Percentiles rank a stretch among this genome's conserved stretches.
phyloP scores from a whole-genome alignment of 1,284 basidiomycete species.

The Bondarzewia mesenterica region DNA sequence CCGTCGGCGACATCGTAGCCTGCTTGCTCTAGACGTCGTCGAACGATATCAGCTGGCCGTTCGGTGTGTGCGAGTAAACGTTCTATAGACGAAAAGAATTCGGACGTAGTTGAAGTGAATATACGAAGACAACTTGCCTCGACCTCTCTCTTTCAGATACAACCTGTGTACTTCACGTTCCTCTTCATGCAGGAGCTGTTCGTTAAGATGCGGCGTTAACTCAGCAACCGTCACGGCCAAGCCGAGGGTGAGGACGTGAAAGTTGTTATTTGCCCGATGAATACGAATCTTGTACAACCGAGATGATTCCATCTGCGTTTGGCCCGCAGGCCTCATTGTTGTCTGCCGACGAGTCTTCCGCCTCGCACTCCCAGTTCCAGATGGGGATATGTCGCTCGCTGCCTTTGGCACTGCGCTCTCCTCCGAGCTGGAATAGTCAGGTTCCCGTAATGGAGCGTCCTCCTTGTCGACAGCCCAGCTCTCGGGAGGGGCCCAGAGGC shows the following conservation, averaged over 20 bases:
- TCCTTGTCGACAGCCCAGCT: slow-evolving; percentile 52
- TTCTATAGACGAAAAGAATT: slow-evolving; percentile 38
- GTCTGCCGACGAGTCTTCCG: slow-evolving; percentile 9
- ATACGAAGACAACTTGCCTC: slow-evolving; percentile 46
- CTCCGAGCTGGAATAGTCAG: slow-evolving; percentile 39
- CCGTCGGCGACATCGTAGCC: slow-evolving; percentile 86
- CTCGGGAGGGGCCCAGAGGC: slow-evolving; percentile 45
- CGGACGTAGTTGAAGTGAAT: slow-evolving; percentile 1
- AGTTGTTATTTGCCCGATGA: slow-evolving; percentile 71
- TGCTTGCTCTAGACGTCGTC: slow-evolving; percentile 81
- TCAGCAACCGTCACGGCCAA: slow-evolving; percentile 65
- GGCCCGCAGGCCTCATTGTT: slow-evolving; percentile 3
- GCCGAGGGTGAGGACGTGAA: slow-evolving; percentile 62
- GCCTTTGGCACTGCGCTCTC: slow-evolving; percentile 24
- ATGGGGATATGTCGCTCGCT: slow-evolving; percentile 7
- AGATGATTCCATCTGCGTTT: neutral
- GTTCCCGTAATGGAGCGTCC: slow-evolving; percentile 29
- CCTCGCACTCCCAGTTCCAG: neutral
- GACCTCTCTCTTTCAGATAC: slow-evolving; percentile 77
- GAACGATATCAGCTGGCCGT: slow-evolving; percentile 79
- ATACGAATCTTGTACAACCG: slow-evolving; percentile 70
- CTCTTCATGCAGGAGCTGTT: slow-evolving; percentile 36
- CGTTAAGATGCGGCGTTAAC: slow-evolving; percentile 55
- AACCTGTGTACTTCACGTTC: slow-evolving; percentile 61
- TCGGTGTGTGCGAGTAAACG: slow-evolving; percentile 78